A percentile compares a stretch with the other conserved stretches of the same genome.
Conservation (phyloP, 345 rosid genomes). For the Kernera saxatilis region DNA sequence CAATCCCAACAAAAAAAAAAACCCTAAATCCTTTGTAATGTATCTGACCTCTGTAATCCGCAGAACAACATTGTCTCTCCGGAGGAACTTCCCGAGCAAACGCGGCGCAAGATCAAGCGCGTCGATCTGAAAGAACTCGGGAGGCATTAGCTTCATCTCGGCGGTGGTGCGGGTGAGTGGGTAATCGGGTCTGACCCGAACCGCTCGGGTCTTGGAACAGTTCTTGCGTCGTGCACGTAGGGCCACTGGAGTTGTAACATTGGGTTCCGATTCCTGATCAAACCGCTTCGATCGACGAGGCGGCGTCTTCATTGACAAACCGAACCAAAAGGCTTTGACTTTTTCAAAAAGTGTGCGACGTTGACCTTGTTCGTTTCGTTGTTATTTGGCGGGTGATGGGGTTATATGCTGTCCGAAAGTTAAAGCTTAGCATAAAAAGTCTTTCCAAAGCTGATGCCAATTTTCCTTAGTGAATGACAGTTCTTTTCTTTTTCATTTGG, state of each 20-base stretch:
- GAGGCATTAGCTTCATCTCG: slow-evolving; percentile 44
- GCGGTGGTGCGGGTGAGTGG: neutral
- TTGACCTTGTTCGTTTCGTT: neutral
- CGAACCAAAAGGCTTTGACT: neutral
- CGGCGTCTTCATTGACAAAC: slow-evolving; percentile 21
- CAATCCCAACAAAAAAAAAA: neutral
- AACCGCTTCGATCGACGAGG: slow-evolving; percentile 35
- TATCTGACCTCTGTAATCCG: slow-evolving; percentile 77
- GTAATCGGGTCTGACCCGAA: slow-evolving; percentile 32
- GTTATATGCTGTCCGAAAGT: slow-evolving; percentile 1
- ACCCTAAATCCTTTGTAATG: neutral
- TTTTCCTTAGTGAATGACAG: neutral
- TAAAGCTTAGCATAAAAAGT: neutral
- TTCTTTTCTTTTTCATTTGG: neutral
- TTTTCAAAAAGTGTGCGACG: neutral
- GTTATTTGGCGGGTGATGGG: slow-evolving; percentile 24
- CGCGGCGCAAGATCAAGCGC: slow-evolving; percentile 90
- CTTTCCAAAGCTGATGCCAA: neutral
- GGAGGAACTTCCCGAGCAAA: slow-evolving; percentile 79
- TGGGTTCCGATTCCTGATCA: slow-evolving; percentile 18
- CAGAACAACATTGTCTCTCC: slow-evolving; percentile 73
- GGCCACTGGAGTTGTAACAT: neutral
- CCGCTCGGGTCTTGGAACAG: slow-evolving; percentile 12
- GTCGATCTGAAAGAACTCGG: slow-evolving; percentile 69
- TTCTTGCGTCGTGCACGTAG: slow-evolving; percentile 13